phyloP scores from a whole-genome alignment of 2,329 filamentous ascomycete genomes.

The Celoporthe dispersa region DNA sequence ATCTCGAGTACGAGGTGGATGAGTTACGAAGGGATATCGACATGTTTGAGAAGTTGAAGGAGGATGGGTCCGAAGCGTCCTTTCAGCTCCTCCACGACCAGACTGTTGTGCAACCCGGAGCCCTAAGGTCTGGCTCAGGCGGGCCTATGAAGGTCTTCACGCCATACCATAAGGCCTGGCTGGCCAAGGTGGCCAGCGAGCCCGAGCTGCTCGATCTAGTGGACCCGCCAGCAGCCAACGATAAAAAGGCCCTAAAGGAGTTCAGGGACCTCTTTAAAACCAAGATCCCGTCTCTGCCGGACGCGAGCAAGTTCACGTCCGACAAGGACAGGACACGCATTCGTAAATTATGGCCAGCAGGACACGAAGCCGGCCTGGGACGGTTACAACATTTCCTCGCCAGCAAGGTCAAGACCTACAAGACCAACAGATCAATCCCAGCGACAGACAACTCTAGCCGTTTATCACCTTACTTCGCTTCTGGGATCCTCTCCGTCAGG shows the following conservation, averaged over 20 bases:
- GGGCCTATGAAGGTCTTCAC: slow-evolving; percentile 35
- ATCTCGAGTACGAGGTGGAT: slow-evolving; percentile 36
- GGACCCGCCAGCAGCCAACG: slow-evolving; percentile 36
- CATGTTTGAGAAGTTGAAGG: slow-evolving; percentile 29
- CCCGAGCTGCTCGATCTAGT: slow-evolving; percentile 51
- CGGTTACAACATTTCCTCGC: slow-evolving; percentile 39
- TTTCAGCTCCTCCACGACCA: slow-evolving; percentile 34
- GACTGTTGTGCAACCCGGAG: slow-evolving; percentile 32
- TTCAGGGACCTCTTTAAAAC: slow-evolving; percentile 36
- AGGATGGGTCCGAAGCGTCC: slow-evolving; percentile 1
- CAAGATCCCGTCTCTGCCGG: slow-evolving; percentile 37
- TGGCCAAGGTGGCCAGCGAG: slow-evolving; percentile 48
- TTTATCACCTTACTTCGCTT: slow-evolving; percentile 41
- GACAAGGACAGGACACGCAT: slow-evolving; percentile 39
- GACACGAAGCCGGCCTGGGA: slow-evolving; percentile 38
- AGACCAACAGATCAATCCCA: slow-evolving; percentile 38
- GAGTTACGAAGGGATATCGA: slow-evolving; percentile 35
- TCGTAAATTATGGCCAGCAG: slow-evolving; percentile 42
- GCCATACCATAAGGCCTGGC: slow-evolving; percentile 36
- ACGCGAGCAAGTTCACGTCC: slow-evolving; percentile 39
- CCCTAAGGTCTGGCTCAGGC: slow-evolving; percentile 30
- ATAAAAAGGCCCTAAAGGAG: slow-evolving; percentile 39
- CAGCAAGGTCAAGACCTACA: slow-evolving; percentile 40
- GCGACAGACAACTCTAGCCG: slow-evolving; percentile 41
- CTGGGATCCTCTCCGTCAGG: slow-evolving; percentile 36